Evolutionary conservation across 2,329 filamentous ascomycete species (phyloP).

Genomic region (Chaetomium strumarium): DNA sequence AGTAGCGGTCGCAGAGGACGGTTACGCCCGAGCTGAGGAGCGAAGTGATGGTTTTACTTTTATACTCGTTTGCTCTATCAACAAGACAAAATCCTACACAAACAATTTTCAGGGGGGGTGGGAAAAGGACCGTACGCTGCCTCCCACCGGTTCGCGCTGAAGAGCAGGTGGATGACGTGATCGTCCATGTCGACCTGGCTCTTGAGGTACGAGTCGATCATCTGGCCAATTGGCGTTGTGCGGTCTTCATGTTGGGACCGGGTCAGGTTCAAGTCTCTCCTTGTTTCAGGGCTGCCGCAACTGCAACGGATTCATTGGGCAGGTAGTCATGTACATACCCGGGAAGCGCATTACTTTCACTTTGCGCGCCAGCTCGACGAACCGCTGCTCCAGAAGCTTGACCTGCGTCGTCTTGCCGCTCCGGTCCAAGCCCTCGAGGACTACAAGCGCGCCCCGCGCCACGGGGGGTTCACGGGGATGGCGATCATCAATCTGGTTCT

Average conservation of each 20-base stretch:
- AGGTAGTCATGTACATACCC: conserved; percentile 35
- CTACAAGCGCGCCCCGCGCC: conserved; percentile 65
- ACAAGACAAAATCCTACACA: neutral
- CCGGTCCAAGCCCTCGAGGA: conserved; percentile 83
- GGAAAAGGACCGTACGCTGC: conserved; percentile 40
- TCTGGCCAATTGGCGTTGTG: conserved; percentile 74
- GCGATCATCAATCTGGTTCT: neutral
- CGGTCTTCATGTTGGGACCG: conserved; percentile 49
- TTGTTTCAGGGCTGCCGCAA: neutral
- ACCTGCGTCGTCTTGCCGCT: conserved; percentile 93
- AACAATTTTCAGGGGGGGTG: neutral
- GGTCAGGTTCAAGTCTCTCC: neutral
- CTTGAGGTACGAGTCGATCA: conserved; percentile 80
- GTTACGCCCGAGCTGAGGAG: conserved; percentile 62
- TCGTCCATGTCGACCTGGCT: conserved; percentile 70
- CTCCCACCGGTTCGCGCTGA: conserved; percentile 90
- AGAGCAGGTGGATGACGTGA: conserved; percentile 83
- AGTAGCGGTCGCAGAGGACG: conserved; percentile 87
- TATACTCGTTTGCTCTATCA: neutral
- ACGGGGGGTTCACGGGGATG: conserved; percentile 8
- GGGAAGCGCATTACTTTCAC: conserved; percentile 54
- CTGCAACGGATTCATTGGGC: neutral
- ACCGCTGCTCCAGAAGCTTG: conserved; percentile 54
- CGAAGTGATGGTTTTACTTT: conserved; percentile 45
- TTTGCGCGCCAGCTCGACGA: conserved; percentile 42